These are phyloP conservation scores for Letharia lupina DNA, from an alignment of 495 filamentous ascomycete species.

Conservation along the genomic window DNA sequence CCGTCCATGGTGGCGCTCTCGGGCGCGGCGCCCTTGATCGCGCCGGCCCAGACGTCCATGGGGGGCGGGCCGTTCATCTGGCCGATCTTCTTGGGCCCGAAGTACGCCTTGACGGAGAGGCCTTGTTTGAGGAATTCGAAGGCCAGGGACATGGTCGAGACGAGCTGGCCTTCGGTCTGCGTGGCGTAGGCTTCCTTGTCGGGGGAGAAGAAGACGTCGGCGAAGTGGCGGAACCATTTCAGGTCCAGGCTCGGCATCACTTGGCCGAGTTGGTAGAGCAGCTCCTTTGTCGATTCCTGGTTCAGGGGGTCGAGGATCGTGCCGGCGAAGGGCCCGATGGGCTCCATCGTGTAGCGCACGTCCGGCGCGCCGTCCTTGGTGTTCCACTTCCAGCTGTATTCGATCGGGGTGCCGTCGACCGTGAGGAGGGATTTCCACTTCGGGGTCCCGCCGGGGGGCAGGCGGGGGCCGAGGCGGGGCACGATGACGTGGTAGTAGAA, in stretches of 20 bases:
- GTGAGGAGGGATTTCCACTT: conserved; percentile 23
- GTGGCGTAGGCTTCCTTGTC: conserved; percentile 1
- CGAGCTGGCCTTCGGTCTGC: conserved; percentile 10
- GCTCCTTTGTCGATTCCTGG: conserved; percentile 18
- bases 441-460: conserved; percentile 12
- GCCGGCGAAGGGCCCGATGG: conserved; percentile 22
- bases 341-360: conserved; percentile 24
- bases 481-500: conserved; percentile 4
- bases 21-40: conserved; percentile 6
- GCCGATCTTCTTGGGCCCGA: conserved; percentile 11
- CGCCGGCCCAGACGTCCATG: conserved; percentile 1
- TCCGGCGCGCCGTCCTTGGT: conserved; percentile 18
- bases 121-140: conserved; percentile 11
- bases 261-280: conserved; percentile 14
- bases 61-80: conserved; percentile 10
- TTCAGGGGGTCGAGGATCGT: conserved; percentile 28
- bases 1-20: conserved; percentile 12
- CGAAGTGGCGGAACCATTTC: conserved; percentile 27
- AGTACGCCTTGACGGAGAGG: conserved; percentile 16
- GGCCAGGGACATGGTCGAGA: conserved; percentile 7
- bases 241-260: conserved; percentile 14
- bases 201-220: conserved; percentile 9
- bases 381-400: conserved; percentile 31
- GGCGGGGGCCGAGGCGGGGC: not conserved
- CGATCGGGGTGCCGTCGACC: conserved; percentile 22